Evolutionary conservation across 495 filamentous ascomycete species (phyloP), one percentile per base, ranked within the genome.

Genomic region (Neurospora sp.): DNA sequence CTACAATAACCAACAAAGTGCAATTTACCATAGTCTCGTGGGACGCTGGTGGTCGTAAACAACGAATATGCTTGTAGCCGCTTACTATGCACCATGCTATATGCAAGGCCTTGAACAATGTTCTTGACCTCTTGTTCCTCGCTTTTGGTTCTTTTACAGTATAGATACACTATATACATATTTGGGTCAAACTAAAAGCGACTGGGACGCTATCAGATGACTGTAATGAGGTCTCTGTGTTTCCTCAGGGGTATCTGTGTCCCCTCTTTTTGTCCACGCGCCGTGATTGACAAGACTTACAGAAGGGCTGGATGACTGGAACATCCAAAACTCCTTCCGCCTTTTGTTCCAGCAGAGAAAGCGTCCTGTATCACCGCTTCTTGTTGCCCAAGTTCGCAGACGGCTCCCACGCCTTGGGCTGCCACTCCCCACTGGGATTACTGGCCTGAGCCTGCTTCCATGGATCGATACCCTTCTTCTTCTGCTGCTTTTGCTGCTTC

Each of bases 341-440:
- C 27, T 65, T 65, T 6, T 2, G 20, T 1, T 10, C 9, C 20
- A 9, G 20, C 14, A 69, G 71, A 72, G 72, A 74, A 47, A 75
- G 42, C 71, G 45, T 73, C 45, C 70, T 75, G 74, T 68, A 44
- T 71, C 72, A 75, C 76, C 74, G 76, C 71, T 78, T 81, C 77
- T 79, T 80, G 73, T 71, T 77, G 1, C 78, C 73, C 61, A 78
- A 47, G 8, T 35, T 65, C 27, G 69, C 82, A 73, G 39, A 18
- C 8, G 91, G 92, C 3, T 81, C 83, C 94, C 94, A 97, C 6
- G 86, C 82, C 70, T 90, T 80, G 0, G 94, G 94, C 81, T 95
- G 91, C 91, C 91, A 97, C 4, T 85, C 85, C 76, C 93, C 90
- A 37, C 92, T 85, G 16, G 92, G 89, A 0, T 81, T 85, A 77